These are phyloP conservation scores for Cytospora chrysosperma DNA, from an alignment of 2,329 filamentous ascomycete genomes.

Conservation along the genomic window DNA sequence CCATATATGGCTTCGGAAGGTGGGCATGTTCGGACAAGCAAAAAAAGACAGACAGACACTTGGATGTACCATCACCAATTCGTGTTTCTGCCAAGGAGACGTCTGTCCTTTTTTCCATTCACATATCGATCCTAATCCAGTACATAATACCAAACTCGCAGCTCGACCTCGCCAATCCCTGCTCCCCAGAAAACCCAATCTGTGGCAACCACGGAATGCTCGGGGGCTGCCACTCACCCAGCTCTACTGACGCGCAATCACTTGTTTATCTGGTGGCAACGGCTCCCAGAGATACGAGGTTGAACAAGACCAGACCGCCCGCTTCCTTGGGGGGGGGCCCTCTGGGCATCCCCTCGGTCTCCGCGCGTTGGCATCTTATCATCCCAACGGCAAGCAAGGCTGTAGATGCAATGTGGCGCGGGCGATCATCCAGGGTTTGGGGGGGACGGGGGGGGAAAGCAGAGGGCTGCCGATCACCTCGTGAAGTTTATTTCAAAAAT, in stretches of 20 bases:
- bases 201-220: background rate
- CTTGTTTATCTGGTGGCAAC: background rate
- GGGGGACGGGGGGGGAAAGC: too few species aligned
- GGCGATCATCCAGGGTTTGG: background rate
- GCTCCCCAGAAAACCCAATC: background rate
- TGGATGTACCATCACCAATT: slow-evolving; percentile 14
- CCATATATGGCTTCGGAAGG: slow-evolving; percentile 6
- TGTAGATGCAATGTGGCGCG: slow-evolving; percentile 11
- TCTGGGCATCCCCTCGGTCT: background rate
- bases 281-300: background rate
- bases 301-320: background rate
- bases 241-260: background rate
- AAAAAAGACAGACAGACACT: slow-evolving; percentile 7
- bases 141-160: background rate
- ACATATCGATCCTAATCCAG: slow-evolving; percentile 3
- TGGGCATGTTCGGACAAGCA: background rate
- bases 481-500: slow-evolving; percentile 6
- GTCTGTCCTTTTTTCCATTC: background rate
- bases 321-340: background rate
- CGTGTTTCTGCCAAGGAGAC: background rate
- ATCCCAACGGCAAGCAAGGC: slow-evolving; percentile 5
- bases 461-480: slow-evolving; percentile 11
- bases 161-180: background rate
- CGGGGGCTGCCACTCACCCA: background rate
- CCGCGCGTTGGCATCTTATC: background rate